Evolutionary conservation across 2,329 filamentous ascomycete species (phyloP).

Genomic region (Neurospora sp.): DNA sequence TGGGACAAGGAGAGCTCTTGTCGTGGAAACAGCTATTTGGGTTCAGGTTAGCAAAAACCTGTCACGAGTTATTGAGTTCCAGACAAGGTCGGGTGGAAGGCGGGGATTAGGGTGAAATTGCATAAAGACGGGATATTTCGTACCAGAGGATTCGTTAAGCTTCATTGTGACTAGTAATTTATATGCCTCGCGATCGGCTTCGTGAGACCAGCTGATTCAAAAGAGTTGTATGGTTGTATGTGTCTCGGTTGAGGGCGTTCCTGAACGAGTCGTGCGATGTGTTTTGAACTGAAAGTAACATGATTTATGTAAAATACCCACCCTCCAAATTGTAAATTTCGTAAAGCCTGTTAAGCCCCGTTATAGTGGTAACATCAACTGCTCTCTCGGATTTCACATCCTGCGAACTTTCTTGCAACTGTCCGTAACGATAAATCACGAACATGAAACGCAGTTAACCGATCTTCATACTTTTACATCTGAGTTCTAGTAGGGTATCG

Average conservation of each 20-base stretch:
- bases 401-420: background rate
- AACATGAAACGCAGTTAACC: background rate
- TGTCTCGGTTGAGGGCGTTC: background rate
- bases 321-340: background rate
- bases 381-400: background rate
- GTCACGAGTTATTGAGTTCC: background rate
- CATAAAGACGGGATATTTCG: background rate
- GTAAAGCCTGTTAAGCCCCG: background rate
- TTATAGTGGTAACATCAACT: background rate
- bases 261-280: background rate
- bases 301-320: background rate
- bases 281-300: background rate
- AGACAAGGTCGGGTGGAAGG: background rate
- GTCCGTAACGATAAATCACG: background rate
- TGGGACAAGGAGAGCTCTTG: constrained; percentile 65
- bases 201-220: background rate
- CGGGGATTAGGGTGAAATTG: background rate
- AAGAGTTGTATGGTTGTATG: background rate
- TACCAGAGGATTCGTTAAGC: constrained; percentile 16
- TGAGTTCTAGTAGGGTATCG: background rate
- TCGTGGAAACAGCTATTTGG: constrained; percentile 53
- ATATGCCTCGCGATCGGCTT: constrained; percentile 1
- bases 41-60: background rate
- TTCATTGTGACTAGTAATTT: constrained; percentile 9
- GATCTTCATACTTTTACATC: background rate